These are phyloP conservation scores for Neltuma alba DNA, from an alignment of 306 rosid species.

Conservation along the genomic window DNA sequence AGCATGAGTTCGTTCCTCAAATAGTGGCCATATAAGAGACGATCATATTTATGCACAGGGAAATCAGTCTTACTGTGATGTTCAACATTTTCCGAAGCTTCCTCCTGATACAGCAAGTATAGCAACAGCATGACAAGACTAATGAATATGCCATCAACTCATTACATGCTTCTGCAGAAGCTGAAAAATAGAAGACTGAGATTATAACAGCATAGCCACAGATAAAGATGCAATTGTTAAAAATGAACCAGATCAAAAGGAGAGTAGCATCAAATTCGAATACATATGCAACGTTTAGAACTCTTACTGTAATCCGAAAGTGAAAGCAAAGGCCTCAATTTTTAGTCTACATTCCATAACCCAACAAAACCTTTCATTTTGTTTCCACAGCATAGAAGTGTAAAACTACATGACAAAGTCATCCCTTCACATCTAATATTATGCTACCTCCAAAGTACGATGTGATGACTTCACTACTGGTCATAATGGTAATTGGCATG, in stretches of 20 bases:
- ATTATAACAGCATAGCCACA: conserved; percentile 23
- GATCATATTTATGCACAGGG: conserved; percentile 4
- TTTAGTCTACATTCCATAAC: conserved; percentile 1
- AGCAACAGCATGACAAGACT: conserved; percentile 91
- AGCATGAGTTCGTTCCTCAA: neutral
- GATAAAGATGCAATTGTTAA: conserved; percentile 20
- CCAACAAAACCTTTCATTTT: neutral
- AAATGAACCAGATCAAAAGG: conserved; percentile 1
- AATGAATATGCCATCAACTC: conserved; percentile 96
- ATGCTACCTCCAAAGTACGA: neutral
- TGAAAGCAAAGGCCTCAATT: neutral
- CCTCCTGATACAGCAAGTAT: conserved; percentile 91
- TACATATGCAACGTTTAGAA: neutral
- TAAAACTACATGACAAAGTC: neutral
- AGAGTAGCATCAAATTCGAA: conserved; percentile 7
- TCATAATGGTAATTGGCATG: neutral
- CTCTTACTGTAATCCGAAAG: neutral
- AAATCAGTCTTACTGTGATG: conserved; percentile 70
- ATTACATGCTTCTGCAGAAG: conserved; percentile 86
- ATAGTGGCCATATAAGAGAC: neutral
- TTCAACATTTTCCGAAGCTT: conserved; percentile 87
- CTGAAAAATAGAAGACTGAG: conserved; percentile 48
- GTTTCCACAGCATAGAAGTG: neutral
- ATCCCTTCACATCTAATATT: neutral
- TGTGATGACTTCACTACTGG: neutral